A percentile compares a stretch with the other conserved stretches of the same genome.
phyloP scores from a whole-genome alignment of 2,329 filamentous ascomycete species.

The Graphilbum ipis-grandicollis region DNA sequence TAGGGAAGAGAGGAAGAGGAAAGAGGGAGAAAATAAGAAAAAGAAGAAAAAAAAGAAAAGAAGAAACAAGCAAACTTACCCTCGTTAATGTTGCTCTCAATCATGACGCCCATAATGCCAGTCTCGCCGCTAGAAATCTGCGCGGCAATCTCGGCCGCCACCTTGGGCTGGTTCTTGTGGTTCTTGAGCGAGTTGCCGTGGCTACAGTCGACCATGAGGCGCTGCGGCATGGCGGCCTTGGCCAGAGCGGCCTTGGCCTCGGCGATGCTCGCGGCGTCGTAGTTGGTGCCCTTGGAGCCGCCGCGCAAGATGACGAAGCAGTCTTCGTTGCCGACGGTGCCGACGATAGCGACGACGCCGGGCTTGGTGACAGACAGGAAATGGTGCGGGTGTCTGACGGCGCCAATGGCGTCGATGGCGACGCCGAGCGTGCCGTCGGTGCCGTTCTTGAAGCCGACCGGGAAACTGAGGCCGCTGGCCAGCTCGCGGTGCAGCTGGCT shows the following conservation, averaged over 20 bases:
- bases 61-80: too few species aligned
- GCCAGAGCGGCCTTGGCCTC: constrained; percentile 65
- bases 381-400: constrained; percentile 82
- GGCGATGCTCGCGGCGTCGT: constrained; percentile 67
- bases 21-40: neutral
- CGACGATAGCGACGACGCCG: constrained; percentile 84
- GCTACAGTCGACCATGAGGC: constrained; percentile 95
- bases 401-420: constrained; percentile 88
- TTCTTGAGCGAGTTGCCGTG: constrained; percentile 94
- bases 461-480: constrained; percentile 86
- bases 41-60: too few species aligned
- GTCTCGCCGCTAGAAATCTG: constrained; percentile 76
- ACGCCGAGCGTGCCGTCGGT: constrained; percentile 83
- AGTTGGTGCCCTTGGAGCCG: constrained; percentile 88
- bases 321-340: constrained; percentile 87
- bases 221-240: constrained; percentile 54
- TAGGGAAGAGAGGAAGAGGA: neutral
- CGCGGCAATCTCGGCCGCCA: constrained; percentile 62
- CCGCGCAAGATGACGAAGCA: constrained; percentile 93
- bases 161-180: constrained; percentile 94
- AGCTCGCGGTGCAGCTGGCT: constrained; percentile 90
- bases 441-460: constrained; percentile 98
- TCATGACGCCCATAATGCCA: constrained; percentile 94
- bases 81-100: constrained; percentile 93
- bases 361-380: constrained; percentile 97